Evolutionary conservation across 2,329 filamentous ascomycete genomes (phyloP), one percentile per base, ranked within the genome.

Genomic region (Fusarium sp.): DNA sequence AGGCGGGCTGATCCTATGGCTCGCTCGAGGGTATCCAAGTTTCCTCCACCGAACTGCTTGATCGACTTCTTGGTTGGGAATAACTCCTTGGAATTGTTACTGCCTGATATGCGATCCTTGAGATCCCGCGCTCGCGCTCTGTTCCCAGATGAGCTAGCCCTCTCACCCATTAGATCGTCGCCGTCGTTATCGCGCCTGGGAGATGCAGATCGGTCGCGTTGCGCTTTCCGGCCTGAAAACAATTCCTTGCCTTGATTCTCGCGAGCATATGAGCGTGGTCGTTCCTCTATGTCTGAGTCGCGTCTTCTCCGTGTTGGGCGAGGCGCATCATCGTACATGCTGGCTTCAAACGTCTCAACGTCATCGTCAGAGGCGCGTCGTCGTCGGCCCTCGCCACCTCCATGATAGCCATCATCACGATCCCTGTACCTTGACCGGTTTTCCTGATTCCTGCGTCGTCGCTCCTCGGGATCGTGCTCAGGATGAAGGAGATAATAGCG

Each of bases 401-500:
- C 76, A 38, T 79, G 76, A 64, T 80, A 66, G 36, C 74, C 79
- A 38, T 78, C 79, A 41, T 87, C 90, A 30, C 90, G 86, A 32
- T 91, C 90, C 72, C 91, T 90, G 79, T 92, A 94, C 79, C 86
- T 88, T 65, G 90, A 91, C 75, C 87, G 88, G 69, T 87, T 86
- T 65, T 85, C 81, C 45, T 89, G 87, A 57, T 89, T 86, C 66
- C 86, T 87, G 67, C 91, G 88, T 71, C 91, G 85, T 59, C 90
- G 89, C 83, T 94, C 94, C 75, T 92, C 91, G 6, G 93, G 94
- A 78, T 98, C 95, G 80, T 95, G 91, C 77, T 98, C 94, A 3
- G 96, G 96, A 77, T 98, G 94, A 78, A 96, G 88, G 41, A 98
- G 90, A 81, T 99, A 99, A 84, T 97, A 98, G 18, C 94, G 90